Base-by-base conservation (phyloP, 108 stramenopile genomes). In the Asterionellopsis glacialis region DNA sequence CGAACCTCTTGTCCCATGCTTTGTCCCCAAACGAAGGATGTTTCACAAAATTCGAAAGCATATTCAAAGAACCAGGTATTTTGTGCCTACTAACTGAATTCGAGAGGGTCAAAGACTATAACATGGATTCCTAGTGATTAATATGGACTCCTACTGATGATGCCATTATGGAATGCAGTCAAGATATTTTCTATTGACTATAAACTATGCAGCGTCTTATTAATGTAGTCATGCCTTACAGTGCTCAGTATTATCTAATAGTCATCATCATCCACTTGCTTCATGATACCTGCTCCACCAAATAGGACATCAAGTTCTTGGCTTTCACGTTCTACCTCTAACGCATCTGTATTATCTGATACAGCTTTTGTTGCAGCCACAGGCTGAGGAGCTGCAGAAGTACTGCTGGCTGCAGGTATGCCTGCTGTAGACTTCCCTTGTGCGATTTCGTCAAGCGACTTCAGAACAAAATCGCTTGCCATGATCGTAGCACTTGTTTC, bases 401-500 rank as follows among this genome's bases (percentile, higher is more conserved):
- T n/a, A n/a, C n/a, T n/a, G n/a, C n/a, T n/a, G 47, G 51, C 52
- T 41, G 69, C 69, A 48, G 21, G 6, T 21, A 4, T 21, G 2
- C 6, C 5, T 7, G 16, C 47, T 5, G 47, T 19, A 45, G n/a
- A 13, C 33, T 41, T 38, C 53, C 63, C 10, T 33, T 51, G 25
- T 10, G 57, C 75, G 58, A 88, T 75, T 0, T 61, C 45, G 39
- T 84, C 72, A 38, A 93, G 62, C 51, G 88, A 79, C 26, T 83
- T 60, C 55, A 94, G 49, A 26, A 94, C 59, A 55, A 88, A 90
- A 59, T 90, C 92, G 24, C 72, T 75, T 23, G 89, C 92, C 87
- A 90, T 89, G 71, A 87, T 75, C 11, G 88, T 70, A 11, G 87
- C 92, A 71, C 81, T 82, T 1, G 89, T 88, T 66, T 88, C 87